Conservation (phyloP, 2,329 filamentous ascomycete species). For the Zymoseptoria pseudotritici region DNA sequence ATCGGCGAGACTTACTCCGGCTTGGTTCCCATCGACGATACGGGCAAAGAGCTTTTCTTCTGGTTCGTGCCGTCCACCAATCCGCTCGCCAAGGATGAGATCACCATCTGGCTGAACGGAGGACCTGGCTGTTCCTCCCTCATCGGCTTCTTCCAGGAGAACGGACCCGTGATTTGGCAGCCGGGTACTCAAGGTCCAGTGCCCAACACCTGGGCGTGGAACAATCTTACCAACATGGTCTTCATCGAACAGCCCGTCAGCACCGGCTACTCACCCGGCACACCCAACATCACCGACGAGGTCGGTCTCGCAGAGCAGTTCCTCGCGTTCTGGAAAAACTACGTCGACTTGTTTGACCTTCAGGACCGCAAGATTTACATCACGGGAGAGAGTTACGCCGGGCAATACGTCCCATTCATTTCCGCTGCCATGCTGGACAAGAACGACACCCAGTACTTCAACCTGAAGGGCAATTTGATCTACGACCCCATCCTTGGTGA, state of each 20-base stretch:
- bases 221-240: conserved; percentile 67
- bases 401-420: conserved; percentile 30
- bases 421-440: conserved; percentile 23
- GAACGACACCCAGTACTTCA: conserved; percentile 26
- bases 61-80: conserved; percentile 44
- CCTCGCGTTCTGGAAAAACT: conserved; percentile 43
- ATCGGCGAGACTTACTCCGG: conserved; percentile 30
- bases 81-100: conserved; percentile 36
- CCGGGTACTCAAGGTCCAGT: conserved; percentile 34
- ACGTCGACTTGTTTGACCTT: conserved; percentile 44
- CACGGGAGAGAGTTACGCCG: conserved; percentile 21
- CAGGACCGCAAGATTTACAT: conserved; percentile 42
- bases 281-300: conserved; percentile 36
- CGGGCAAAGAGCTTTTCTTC: conserved; percentile 36
- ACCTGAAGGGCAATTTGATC: conserved; percentile 27
- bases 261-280: conserved; percentile 37
- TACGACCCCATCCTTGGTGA: conserved; percentile 41
- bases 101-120: conserved; percentile 27
- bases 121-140: conserved; percentile 20
- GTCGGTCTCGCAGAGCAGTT: conserved; percentile 37
- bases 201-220: conserved; percentile 39
- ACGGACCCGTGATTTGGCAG: conserved; percentile 35
- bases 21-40: conserved; percentile 20
- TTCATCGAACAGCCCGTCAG: conserved; percentile 53
- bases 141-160: conserved; percentile 16